These are phyloP conservation scores for Rusavskia elegans DNA, from an alignment of 495 filamentous ascomycete species.

Conservation along the genomic window DNA sequence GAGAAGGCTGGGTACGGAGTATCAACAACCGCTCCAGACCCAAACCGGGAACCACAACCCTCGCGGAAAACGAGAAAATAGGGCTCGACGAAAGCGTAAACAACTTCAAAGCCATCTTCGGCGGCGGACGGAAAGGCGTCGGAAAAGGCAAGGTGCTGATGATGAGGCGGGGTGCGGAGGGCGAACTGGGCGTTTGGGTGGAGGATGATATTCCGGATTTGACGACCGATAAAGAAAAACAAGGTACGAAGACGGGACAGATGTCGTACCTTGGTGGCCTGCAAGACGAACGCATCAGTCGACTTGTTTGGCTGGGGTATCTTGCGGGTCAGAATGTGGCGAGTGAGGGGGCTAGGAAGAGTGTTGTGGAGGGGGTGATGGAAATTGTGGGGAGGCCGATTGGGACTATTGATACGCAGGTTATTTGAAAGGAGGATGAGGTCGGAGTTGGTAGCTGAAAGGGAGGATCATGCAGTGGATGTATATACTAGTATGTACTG, in stretches of 20 bases:
- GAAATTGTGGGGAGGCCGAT: slow-evolving; percentile 77
- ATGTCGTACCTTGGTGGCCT: slow-evolving; percentile 47
- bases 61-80: slow-evolving; percentile 44
- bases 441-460: too few relatives aligned
- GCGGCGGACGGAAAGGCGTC: slow-evolving; percentile 47
- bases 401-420: slow-evolving; percentile 66
- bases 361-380: slow-evolving; percentile 75
- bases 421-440: slow-evolving; percentile 21
- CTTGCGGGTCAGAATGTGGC: slow-evolving; percentile 75
- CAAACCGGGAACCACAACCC: slow-evolving; percentile 18
- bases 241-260: slow-evolving; percentile 18
- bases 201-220: slow-evolving; percentile 24
- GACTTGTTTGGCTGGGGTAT: slow-evolving; percentile 80
- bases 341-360: slow-evolving; percentile 64
- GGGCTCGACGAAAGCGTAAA: slow-evolving; percentile 53
- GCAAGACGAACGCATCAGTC: slow-evolving; percentile 60
- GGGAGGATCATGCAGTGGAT: too few relatives aligned
- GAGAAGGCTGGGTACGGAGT: slow-evolving; percentile 78
- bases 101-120: slow-evolving; percentile 64
- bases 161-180: slow-evolving; percentile 48
- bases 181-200: slow-evolving; percentile 52
- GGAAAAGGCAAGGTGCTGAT: slow-evolving; percentile 61
- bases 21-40: slow-evolving; percentile 44
- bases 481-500: too few relatives aligned
- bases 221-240: slow-evolving; percentile 17